Evolutionary conservation across 169 alveolate genomes (phyloP).

Genomic region (Toxoplasma gondii): DNA sequence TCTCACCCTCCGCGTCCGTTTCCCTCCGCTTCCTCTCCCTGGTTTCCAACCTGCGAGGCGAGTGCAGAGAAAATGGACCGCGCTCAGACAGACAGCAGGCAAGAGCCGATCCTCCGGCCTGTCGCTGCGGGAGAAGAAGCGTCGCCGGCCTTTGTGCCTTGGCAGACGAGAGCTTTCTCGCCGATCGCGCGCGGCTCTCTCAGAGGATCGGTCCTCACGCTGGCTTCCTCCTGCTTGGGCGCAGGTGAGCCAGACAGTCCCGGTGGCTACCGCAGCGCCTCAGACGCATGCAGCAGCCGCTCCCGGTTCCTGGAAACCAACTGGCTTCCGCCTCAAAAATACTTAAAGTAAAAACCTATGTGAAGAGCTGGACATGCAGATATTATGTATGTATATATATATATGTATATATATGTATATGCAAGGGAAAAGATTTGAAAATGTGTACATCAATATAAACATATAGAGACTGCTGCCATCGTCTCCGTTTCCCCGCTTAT

Average conservation of each 20-base stretch:
- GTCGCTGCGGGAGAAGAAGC: background rate
- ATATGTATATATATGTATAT: no score
- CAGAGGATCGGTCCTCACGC: background rate
- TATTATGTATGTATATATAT: background rate
- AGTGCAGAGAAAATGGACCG: background rate
- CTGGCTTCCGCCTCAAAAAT: no score
- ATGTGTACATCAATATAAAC: no score
- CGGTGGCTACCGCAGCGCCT: background rate
- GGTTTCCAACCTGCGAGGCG: no score
- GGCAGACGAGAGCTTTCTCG: slow-evolving; percentile 20
- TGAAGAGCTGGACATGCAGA: no score
- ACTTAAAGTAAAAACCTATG: no score
- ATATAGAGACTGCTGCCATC: no score
- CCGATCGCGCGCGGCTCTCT: background rate
- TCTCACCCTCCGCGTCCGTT: background rate
- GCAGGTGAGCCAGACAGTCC: background rate
- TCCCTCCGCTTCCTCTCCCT: background rate
- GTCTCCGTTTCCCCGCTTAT: background rate
- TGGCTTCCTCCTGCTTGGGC: slow-evolving; percentile 3
- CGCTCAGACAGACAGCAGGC: background rate
- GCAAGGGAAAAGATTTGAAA: no score
- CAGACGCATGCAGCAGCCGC: background rate
- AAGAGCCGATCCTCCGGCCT: background rate
- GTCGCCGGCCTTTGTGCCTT: background rate
- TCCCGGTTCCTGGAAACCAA: no score